These are phyloP conservation scores for Nepenthes mirabilis DNA, from an alignment of 148 eudicot species.

Conservation along the genomic window DNA sequence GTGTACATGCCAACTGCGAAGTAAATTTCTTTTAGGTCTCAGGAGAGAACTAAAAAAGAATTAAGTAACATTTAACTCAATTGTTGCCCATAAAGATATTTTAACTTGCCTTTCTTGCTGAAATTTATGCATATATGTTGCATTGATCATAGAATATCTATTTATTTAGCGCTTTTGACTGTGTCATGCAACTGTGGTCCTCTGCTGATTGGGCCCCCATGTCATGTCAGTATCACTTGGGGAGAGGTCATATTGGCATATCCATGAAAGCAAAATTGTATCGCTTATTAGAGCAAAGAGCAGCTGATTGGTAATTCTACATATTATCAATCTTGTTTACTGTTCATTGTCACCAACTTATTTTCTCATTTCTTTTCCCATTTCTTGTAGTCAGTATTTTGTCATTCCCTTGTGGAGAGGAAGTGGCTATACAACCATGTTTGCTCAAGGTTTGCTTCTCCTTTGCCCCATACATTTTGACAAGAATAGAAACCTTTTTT, in stretches of 20 bases:
- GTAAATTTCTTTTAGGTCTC: too few species aligned
- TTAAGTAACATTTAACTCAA: too few species aligned
- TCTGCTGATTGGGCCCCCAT: not conserved
- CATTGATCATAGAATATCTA: not conserved
- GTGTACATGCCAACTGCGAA: too few species aligned
- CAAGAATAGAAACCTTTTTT: not conserved
- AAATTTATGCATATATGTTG: not conserved
- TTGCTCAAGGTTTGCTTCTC: slow-evolving; percentile 60
- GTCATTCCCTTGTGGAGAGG: slow-evolving; percentile 93
- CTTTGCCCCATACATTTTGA: not conserved
- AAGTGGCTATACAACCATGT: slow-evolving; percentile 90
- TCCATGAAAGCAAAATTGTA: slow-evolving; percentile 66
- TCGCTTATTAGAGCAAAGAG: slow-evolving; percentile 62
- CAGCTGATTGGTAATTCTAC: slow-evolving; percentile 49
- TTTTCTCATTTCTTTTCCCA: slow-evolving; percentile 8
- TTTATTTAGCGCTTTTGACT: not conserved
- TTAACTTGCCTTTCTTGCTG: not conserved
- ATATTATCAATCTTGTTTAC: slow-evolving; percentile 1
- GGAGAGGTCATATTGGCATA: slow-evolving; percentile 87
- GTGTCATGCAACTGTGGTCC: not conserved
- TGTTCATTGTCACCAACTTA: not conserved
- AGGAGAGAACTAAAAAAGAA: too few species aligned
- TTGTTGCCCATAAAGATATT: too few species aligned
- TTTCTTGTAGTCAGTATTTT: slow-evolving; percentile 50
- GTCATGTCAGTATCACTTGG: slow-evolving; percentile 59